Evolutionary conservation across 805 yeast genomes (phyloP), one percentile per base, ranked within the genome.

Genomic region (Ogataea nakhonphanomensis): DNA sequence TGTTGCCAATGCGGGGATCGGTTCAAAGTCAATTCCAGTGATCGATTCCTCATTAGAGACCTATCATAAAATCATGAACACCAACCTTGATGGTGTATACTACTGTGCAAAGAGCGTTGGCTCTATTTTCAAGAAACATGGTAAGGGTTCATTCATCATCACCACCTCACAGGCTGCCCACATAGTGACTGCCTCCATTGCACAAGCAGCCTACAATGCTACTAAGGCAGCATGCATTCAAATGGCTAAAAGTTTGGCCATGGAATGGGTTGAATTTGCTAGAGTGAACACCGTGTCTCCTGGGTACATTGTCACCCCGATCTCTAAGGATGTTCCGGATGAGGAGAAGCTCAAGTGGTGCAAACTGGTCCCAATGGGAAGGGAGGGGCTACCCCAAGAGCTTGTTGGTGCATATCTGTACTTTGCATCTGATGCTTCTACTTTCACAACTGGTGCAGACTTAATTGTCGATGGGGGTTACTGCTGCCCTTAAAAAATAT

Each of bases 391-490:
- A 24, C 69, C 74, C 30, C 65, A 67, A 44, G 79, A 74, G 52
- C 62, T 74, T 42, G 74, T 65, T 17, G 78, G 79, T 35, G 78
- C 77, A 11, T 73, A 69, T 55, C 54, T 74, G 43, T 74, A 71
- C 57, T 68, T 74, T 51, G 78, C 76, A 5, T 63, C 80, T 37
- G 77, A 73, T 52, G 79, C 79, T 28, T 64, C 76, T 22, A 65
- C 71, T 25, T 74, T 61, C 52, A 68, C 75, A 36, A 73, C 76
- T 20, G 79, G 79, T 34, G 53, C 74, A 32, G 78, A 74, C 48
- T 57, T 74, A 33, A 60, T 59, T 40, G 71, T 73, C 31, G 79
- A 74, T 48, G 79, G 78, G 48, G 79, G 76, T 35, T 73, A 70
- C 59, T 39, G 42, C 23, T 39, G 42, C 26, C 42, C 42, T 23